Evolutionary conservation across 106 monocot genomes (phyloP).

Genomic region (Agapanthus africanus): DNA sequence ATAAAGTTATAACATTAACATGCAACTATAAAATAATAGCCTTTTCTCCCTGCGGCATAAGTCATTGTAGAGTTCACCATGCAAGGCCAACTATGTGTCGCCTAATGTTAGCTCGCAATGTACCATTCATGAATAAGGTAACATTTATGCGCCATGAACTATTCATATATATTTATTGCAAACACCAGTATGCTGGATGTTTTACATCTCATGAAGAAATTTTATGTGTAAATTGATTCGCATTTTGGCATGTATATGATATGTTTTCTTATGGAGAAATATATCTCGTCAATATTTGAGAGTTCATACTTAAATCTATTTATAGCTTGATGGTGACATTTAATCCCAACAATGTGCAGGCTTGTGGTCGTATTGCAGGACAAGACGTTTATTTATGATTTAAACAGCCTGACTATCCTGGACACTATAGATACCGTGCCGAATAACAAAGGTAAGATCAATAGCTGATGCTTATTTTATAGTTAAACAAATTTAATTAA

Average conservation of each 20-base stretch:
- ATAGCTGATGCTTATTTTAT: not conserved
- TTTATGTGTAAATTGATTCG: not conserved
- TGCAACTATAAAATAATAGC: no score
- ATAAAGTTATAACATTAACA: no score
- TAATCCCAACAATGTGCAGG: conserved; percentile 36
- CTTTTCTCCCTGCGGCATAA: no score
- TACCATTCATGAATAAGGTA: no score
- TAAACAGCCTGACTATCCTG: conserved; percentile 63
- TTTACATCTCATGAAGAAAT: not conserved
- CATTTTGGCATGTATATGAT: not conserved
- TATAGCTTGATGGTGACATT: not conserved
- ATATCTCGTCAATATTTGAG: not conserved
- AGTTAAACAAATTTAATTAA: not conserved
- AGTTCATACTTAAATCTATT: not conserved
- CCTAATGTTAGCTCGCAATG: no score
- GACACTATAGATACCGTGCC: conserved; percentile 82
- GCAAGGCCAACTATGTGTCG: no score
- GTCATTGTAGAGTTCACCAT: no score
- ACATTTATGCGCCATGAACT: no score
- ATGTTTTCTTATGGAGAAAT: not conserved
- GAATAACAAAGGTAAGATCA: conserved; percentile 53
- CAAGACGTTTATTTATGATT: conserved; percentile 81
- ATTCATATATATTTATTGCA: not conserved
- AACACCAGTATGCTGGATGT: not conserved
- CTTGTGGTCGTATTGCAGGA: conserved; percentile 85